Base-by-base conservation (phyloP, 129 eudicot genomes). In the Artemisia tridentata region DNA sequence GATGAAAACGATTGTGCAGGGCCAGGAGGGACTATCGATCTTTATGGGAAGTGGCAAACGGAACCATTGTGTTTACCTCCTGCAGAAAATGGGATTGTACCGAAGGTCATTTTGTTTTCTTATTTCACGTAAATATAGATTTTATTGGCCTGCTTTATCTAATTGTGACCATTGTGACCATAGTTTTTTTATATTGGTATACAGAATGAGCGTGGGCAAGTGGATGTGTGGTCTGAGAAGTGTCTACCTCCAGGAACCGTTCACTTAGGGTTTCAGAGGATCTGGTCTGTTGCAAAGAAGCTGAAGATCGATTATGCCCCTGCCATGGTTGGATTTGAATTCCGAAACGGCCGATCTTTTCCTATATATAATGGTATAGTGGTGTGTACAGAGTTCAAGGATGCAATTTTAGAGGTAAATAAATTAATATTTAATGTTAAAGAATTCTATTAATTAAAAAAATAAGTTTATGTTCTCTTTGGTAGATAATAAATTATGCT, bases 281-380 rank as follows among this genome's bases (percentile, higher is more conserved):
- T 87, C 53, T 84, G 73, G 19, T 48, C 78, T 27, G 79, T 89
- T 78, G 98, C 95, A 4, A 83, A 89, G 70, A 92, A 86, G 73
- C 83, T 89, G 69, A 79, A 65, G 65, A 79, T 92, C 17, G 90
- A 92, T 83, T 92, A 38, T 73, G 96, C 98, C 51, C 90, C 92
- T 79, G 98, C 98, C 16, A 92, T 92, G 98, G 95, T 92, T 75
- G 98, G 98, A 59, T 92, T 92, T 80, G 98, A 92, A 9, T 89
- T 92, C 81, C 84, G 86, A 66, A 89, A 83, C 73, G 96, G 96
- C 17, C 90, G 95, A 0, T 83, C 90, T 17, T 1, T 81, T 67
- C 98, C 98, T 72, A 65, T 85, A 16, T 89, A 72, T 79, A 92
- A 92, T 62, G 96, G 98, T 70, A 81, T 92, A 63, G 98, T 92